Conservation (phyloP, 2,329 filamentous ascomycete species). For the Cytospora chrysosperma region DNA sequence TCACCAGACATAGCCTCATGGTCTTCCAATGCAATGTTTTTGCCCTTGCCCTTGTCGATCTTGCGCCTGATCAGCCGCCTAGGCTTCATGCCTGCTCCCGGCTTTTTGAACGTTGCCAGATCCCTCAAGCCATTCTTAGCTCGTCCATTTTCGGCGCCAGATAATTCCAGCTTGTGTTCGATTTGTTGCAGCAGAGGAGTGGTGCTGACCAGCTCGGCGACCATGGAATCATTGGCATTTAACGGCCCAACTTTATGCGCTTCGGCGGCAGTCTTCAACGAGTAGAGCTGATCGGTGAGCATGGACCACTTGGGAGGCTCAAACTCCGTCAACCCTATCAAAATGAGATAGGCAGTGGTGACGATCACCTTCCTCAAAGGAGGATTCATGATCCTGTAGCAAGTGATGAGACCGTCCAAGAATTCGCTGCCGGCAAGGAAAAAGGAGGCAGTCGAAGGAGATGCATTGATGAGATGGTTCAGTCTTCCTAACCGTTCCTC, state of each 20-base stretch:
- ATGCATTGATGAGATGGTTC: constrained; percentile 64
- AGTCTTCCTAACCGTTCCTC: constrained; percentile 56
- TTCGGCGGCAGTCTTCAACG: constrained; percentile 70
- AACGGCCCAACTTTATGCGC: constrained; percentile 56
- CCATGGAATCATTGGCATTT: constrained; percentile 67
- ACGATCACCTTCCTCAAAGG: constrained; percentile 66
- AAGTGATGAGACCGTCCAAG: constrained; percentile 69
- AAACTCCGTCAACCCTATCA: constrained; percentile 68
- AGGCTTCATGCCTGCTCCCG: constrained; percentile 51
- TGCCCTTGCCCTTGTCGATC: constrained; percentile 71
- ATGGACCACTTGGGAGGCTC: constrained; percentile 69
- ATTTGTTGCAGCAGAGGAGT: constrained; percentile 72
- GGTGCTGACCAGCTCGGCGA: constrained; percentile 76
- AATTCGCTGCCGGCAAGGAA: constrained; percentile 87
- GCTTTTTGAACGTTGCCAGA: constrained; percentile 59
- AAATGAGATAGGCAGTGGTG: constrained; percentile 71
- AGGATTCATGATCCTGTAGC: constrained; percentile 64
- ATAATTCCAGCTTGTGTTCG: constrained; percentile 50
- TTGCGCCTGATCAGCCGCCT: constrained; percentile 53
- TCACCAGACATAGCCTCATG: constrained; percentile 42
- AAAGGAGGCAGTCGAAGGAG: constrained; percentile 55
- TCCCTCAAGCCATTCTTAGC: constrained; percentile 60
- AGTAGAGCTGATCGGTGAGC: constrained; percentile 80
- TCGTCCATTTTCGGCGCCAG: constrained; percentile 51
- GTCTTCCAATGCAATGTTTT: constrained; percentile 44